Evolutionary conservation across 306 rosid species (phyloP), one percentile per base, ranked within the genome.

Genomic region (Citrullus mucosospermus): DNA sequence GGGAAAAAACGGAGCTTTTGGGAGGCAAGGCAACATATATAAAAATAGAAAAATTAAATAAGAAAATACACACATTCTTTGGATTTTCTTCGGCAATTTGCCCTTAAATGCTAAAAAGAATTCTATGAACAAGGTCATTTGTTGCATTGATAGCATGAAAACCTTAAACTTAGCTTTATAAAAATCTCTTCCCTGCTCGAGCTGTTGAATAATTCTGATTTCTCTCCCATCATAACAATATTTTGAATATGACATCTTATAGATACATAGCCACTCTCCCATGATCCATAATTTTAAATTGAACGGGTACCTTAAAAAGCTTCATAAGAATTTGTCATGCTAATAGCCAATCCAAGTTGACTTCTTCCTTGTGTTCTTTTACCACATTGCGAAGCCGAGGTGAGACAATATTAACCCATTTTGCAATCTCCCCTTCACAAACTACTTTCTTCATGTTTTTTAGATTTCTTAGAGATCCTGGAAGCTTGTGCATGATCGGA

Each of bases 401-500:
- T 2, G 78, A 17, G 46, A 51, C 61, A 18, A 30, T 9, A 14
- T 32, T 53, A 5, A 73, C 34, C 78, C 62, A 51, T 34, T 30
- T 32, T 25, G 16, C 17, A 0, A 51, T 32, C 46, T 73, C 62
- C 8, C 30, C 3, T 16, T 51, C 78, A 17, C 78, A 73, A 25
- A 72, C 59, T 73, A 73, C 48, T 15, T 0, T 9, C 48, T 32
- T 73, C 78, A 73, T 32, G 28, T 17, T 73, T 32, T 34, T 73
- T 17, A 73, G 30, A 30, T 73, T 30, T 73, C 48, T 51, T 32
- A 73, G 6, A 18, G 90, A 86, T 28, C 50, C 3, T 9, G 91
- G 92, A 59, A 86, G 79, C 3, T 77, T 78, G 6, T 16, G 15
- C 54, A 85, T 58, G n/a, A 72, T 77, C 0, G 76, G 72, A 61